Conservation (phyloP, 1,284 basidiomycete genomes). For the Cutaneotrichosporon dermatis region DNA sequence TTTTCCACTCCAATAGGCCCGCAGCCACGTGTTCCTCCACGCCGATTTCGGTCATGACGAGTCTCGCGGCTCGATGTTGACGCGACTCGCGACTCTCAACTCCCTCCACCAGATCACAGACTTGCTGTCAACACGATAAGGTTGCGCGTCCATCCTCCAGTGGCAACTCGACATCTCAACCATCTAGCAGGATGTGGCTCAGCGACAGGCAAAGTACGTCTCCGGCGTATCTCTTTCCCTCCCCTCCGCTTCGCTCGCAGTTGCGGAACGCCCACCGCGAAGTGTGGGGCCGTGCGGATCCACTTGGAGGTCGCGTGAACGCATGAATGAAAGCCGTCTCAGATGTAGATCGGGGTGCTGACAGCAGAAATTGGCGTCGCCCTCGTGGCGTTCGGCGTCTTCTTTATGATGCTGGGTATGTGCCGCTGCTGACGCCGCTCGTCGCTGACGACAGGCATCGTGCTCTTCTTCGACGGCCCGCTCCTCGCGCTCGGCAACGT, state of each 20-base stretch:
- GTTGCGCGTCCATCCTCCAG: background rate
- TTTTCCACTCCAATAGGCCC: too few relatives aligned
- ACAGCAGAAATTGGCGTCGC: conserved; percentile 85
- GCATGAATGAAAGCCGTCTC: too few relatives aligned
- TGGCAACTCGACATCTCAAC: background rate
- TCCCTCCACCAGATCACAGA: background rate
- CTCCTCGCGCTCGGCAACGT: conserved; percentile 94
- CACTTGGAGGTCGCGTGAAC: too few relatives aligned
- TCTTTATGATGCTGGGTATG: conserved; percentile 85
- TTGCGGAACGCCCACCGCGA: too few relatives aligned
- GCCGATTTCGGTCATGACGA: background rate
- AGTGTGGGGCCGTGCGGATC: conserved; percentile 47
- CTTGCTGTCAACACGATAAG: background rate
- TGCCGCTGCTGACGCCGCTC: background rate
- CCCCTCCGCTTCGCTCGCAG: too few relatives aligned
- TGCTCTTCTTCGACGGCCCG: conserved; percentile 97
- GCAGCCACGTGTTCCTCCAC: background rate
- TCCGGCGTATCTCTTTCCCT: too few relatives aligned
- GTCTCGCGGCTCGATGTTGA: background rate
- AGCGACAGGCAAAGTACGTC: conserved; percentile 63
- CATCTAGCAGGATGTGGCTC: conserved; percentile 57
- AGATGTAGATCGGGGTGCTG: background rate
- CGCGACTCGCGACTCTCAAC: background rate
- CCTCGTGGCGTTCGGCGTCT: conserved; percentile 89
- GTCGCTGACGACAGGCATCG: conserved; percentile 55